phyloP scores from a whole-genome alignment of 176 grass and related monocot genomes.

The Triticum urartu region DNA sequence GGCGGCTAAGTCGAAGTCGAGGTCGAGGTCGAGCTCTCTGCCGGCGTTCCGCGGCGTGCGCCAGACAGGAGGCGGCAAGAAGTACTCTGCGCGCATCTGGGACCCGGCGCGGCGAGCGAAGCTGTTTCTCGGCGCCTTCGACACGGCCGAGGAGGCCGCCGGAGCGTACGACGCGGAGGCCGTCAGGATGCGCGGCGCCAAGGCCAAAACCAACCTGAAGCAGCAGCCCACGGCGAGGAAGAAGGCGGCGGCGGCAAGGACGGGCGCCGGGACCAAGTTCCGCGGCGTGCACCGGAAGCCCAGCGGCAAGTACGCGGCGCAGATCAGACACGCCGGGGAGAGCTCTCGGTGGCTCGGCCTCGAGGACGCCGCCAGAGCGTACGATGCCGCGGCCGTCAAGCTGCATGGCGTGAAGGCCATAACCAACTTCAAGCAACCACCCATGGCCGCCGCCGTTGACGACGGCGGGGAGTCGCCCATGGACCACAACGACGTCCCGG shows the following conservation, averaged over 20 bases:
- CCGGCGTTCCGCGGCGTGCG: not conserved
- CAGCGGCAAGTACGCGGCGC: not conserved
- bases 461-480: not conserved
- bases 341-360: slow-evolving; percentile 50
- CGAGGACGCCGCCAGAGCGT: slow-evolving; percentile 63
- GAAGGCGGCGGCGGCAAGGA: too few relatives aligned
- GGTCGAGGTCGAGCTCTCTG: not conserved
- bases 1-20: not conserved
- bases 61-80: not conserved
- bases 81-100: not conserved
- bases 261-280: too few relatives aligned
- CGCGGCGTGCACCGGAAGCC: not conserved
- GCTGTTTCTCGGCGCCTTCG: slow-evolving; percentile 83
- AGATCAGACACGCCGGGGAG: not conserved
- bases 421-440: not conserved
- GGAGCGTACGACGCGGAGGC: not conserved
- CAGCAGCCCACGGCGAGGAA: not conserved
- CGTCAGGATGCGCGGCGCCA: not conserved
- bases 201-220: not conserved
- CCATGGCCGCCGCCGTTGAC: not conserved
- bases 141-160: slow-evolving; percentile 66
- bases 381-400: slow-evolving; percentile 34
- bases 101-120: not conserved
- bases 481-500: not conserved
- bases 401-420: not conserved